phyloP scores from a whole-genome alignment of 2,329 filamentous ascomycete genomes.

The Cladobotryum protrusum region DNA sequence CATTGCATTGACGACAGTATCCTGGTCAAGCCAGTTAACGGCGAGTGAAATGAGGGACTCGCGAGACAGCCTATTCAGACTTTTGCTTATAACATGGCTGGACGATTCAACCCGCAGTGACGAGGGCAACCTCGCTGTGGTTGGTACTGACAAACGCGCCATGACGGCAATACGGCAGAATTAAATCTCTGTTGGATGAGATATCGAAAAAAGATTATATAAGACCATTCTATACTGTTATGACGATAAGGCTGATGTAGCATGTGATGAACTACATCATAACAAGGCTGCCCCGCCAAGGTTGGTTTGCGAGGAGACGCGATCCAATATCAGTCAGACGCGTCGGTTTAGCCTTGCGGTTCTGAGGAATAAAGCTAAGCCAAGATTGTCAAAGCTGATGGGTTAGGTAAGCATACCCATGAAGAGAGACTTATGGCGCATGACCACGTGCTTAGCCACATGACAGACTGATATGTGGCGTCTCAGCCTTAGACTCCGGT shows the following conservation, averaged over 20 bases:
- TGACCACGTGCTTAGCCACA: neutral
- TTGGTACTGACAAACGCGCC: slow-evolving; percentile 60
- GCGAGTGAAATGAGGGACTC: slow-evolving; percentile 65
- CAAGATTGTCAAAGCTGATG: too few relatives aligned
- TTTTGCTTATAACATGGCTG: slow-evolving; percentile 58
- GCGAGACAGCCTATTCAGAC: slow-evolving; percentile 64
- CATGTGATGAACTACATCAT: neutral
- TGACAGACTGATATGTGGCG: neutral
- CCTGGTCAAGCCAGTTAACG: slow-evolving; percentile 69
- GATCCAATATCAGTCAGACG: neutral
- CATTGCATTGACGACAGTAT: slow-evolving; percentile 51
- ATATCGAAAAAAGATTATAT: neutral
- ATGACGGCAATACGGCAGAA: slow-evolving; percentile 25
- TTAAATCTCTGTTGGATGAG: neutral
- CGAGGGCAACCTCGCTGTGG: slow-evolving; percentile 64
- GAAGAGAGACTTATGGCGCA: too few relatives aligned
- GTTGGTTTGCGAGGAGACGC: neutral
- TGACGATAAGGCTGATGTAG: neutral
- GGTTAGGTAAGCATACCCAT: too few relatives aligned
- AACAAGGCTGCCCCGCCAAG: neutral
- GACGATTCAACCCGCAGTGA: slow-evolving; percentile 60
- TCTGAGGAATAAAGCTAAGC: neutral
- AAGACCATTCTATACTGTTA: slow-evolving; percentile 6
- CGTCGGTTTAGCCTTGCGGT: neutral
- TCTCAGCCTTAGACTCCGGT: neutral